A percentile compares a stretch with the other conserved stretches of the same genome.
Evolutionary conservation across 2,329 filamentous ascomycete genomes (phyloP).

Genomic region (Fusarium tricinctum): DNA sequence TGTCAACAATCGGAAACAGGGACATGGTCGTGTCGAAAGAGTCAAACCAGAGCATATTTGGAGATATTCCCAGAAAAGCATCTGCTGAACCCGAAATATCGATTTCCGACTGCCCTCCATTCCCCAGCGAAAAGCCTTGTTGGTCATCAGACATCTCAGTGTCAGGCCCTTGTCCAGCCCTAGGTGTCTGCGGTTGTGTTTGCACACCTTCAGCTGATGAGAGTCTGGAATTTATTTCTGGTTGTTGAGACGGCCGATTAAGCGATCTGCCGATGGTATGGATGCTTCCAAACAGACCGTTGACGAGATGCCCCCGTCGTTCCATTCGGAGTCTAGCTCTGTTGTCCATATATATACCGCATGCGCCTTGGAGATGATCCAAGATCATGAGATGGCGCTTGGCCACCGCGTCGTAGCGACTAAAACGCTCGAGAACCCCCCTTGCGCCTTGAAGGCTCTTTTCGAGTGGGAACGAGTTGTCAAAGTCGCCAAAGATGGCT

Average conservation of each 20-base stretch:
- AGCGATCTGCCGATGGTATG: constrained; percentile 40
- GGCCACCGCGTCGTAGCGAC: constrained; percentile 36
- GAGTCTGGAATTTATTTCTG: not conserved
- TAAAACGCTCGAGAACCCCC: constrained; percentile 45
- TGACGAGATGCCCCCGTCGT: constrained; percentile 43
- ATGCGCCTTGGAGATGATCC: constrained; percentile 44
- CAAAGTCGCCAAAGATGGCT: constrained; percentile 61
- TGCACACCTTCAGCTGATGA: not conserved
- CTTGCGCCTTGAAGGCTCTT: constrained; percentile 46
- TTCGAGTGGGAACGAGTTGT: constrained; percentile 52
- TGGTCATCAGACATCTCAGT: constrained; percentile 16
- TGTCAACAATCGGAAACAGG: constrained; percentile 46
- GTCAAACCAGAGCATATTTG: constrained; percentile 48
- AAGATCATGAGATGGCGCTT: constrained; percentile 46
- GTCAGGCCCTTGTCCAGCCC: not conserved
- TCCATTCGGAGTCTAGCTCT: constrained; percentile 45
- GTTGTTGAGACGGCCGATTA: not conserved
- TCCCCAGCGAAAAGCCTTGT: not conserved
- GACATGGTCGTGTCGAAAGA: constrained; percentile 48
- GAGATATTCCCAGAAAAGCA: constrained; percentile 44
- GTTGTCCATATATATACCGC: constrained; percentile 44
- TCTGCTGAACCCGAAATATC: constrained; percentile 29
- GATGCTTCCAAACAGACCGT: constrained; percentile 45
- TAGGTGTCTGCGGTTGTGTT: constrained; percentile 13
- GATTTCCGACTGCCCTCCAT: constrained; percentile 28